Base-by-base conservation (phyloP, 345 rosid species). In the Erysimum cheiranthoides region DNA sequence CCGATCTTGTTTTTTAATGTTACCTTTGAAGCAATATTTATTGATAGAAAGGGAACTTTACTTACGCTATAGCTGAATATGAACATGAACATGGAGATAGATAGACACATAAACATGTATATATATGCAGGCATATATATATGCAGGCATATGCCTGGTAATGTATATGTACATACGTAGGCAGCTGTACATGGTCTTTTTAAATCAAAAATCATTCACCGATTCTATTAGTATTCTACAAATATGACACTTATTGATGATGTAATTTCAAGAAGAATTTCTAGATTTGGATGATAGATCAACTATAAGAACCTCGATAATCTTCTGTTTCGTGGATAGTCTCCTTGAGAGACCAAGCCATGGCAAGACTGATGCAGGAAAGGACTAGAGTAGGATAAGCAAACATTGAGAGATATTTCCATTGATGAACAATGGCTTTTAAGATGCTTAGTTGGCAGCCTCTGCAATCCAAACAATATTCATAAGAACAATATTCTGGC, bases 391-490 rank as follows among this genome's bases (percentile, higher is more conserved):
- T 6, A 21, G 70, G 64, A 16, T 72, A 72, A 54, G 57, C 4
- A 43, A 73, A 73, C 71, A 65, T 54, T 1, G 77, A 73, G 47
- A 73, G 77, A 43, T 63, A 21, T 52, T 56, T 73, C 77, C 77
- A 73, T 7, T 63, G 77, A 64, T 54, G 35, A 31, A 54, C 77
- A 73, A 73, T 65, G 31, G 65, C 47, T 70, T 32, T 56, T 25
- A 57, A 57, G 40, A 70, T 70, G 42, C 74, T 57, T n/a, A 57
- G 65, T 12, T 70, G 63, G 5, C 74, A 70, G 17, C 66, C 65
- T 43, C 11, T 70, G 74, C 65, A 70, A 56, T 35, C 34, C 5
- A 57, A 56, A 70, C 74, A 70, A 42, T 70, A 57, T 0, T 43
- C 43, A 13, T 56, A 70, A 8, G 65, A 43, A 70, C 74, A 70